Evolutionary conservation across 2,329 filamentous ascomycete species (phyloP).

Genomic region (Metarhizium rileyi): DNA sequence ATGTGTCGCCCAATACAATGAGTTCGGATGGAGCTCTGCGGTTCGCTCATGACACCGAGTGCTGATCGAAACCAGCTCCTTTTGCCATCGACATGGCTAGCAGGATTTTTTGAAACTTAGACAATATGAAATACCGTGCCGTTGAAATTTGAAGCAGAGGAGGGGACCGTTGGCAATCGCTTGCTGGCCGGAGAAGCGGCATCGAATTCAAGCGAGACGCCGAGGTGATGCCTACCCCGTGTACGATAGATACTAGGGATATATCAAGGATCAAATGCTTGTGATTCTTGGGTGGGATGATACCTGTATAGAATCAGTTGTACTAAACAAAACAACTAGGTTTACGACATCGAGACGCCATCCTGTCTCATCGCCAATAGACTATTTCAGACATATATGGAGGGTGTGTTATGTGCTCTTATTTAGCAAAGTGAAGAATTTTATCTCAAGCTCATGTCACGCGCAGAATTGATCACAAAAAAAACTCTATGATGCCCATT

Average conservation of each 20-base stretch:
- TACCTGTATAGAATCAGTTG: not conserved
- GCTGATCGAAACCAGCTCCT: conserved; percentile 33
- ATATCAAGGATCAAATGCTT: no score
- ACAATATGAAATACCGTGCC: no score
- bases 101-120: conserved; percentile 31
- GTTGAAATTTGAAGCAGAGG: no score
- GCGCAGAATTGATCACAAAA: not conserved
- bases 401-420: not conserved
- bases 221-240: conserved; percentile 1
- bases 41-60: not conserved
- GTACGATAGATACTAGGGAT: conserved; percentile 11
- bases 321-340: not conserved
- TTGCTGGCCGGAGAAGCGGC: not conserved
- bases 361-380: not conserved
- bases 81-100: conserved; percentile 46
- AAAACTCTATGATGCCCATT: not conserved
- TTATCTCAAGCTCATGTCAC: not conserved
- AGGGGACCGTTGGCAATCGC: not conserved
- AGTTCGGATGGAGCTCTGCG: not conserved
- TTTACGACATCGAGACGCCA: not conserved
- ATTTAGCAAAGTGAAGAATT: not conserved
- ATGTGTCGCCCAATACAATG: conserved; percentile 24
- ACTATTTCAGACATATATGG: not conserved
- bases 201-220: not conserved
- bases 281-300: conserved; percentile 2